Conservation (phyloP, 179 eudicot species). For the Corrigiola litoralis region DNA sequence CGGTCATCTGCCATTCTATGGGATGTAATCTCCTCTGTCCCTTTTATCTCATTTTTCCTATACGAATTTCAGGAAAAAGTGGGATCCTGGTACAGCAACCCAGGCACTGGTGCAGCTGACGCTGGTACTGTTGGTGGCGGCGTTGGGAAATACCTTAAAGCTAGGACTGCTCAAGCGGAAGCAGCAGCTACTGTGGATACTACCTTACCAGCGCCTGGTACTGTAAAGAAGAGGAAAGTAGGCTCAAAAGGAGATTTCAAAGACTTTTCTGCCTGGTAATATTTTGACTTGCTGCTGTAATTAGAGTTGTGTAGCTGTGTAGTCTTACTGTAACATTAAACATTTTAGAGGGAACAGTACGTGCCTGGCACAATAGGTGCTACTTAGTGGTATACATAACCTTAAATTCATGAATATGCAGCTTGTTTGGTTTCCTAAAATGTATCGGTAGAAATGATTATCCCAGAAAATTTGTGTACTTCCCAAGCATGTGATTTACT, state of each 20-base stretch:
- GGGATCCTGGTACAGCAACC: slow-evolving; percentile 98
- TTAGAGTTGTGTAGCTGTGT: slow-evolving; percentile 2
- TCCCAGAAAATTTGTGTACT: neutral
- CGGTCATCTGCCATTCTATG: neutral
- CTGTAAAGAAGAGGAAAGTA: slow-evolving; percentile 64
- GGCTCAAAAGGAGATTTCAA: slow-evolving; percentile 40
- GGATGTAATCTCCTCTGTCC: neutral
- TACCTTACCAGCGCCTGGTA: slow-evolving; percentile 25
- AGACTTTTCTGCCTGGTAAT: slow-evolving; percentile 80
- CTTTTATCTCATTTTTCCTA: neutral
- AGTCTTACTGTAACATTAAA: slow-evolving; percentile 13
- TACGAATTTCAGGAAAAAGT: slow-evolving; percentile 62
- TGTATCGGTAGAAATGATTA: neutral
- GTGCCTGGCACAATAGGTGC: neutral
- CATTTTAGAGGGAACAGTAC: neutral
- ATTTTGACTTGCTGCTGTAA: neutral
- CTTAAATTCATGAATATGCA: neutral
- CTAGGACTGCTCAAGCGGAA: slow-evolving; percentile 40
- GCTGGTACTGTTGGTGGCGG: slow-evolving; percentile 50
- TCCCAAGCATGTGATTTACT: neutral
- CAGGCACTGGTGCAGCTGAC: slow-evolving; percentile 53
- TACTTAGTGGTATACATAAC: neutral
- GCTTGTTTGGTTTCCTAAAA: neutral
- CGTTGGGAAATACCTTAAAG: slow-evolving; percentile 79
- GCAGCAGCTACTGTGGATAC: slow-evolving; percentile 30